Base-by-base conservation (phyloP, 1,139 yeast species). In the Arxiozyma slooffiae region DNA sequence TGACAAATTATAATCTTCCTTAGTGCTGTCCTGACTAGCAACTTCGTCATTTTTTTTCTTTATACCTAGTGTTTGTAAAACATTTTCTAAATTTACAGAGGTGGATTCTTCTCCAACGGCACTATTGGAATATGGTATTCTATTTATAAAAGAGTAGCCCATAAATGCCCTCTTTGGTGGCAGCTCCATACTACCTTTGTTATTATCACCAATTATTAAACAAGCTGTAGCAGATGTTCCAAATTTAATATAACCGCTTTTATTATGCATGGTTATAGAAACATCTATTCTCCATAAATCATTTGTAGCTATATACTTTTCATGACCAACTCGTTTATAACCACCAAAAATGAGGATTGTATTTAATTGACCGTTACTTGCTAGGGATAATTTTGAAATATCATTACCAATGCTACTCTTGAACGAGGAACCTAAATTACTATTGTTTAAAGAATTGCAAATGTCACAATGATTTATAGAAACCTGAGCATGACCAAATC, bases 211-310 rank as follows among this genome's bases (percentile, higher is more conserved):
- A 9, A 60, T 55, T 2, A 67, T 57, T 14, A 65, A 62, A 2
- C 67, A 64, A 3, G 71, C 72, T 8, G 57, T 48, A 0, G 68
- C 67, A 2, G 63, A 59, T 21, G 63, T 67, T 7, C 64, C 68
- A 56, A 70, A 70, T 47, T 66, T 63, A 16, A 61, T 54, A 45
- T 59, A 64, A 8, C 65, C 64, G 23, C 64, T 61, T 38, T 63
- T 65, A 1, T 72, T 71, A 21, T 62, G 57, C 22, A 64, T 62
- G 20, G 63, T 59, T 1, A 72, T 63, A 4, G 72, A 66, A 2
- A 76, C 52, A 51, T 75, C 78, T 40, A 74, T 67, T 56, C 68
- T 71, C 80, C 80, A 77, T 21, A 75, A 51, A 57, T 76, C 80
- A 51, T 70, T 68, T 55, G 75, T 60, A 2, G 78, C 71, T 39